Base-by-base conservation (phyloP, 306 rosid species). In the Prunus fruticosa region DNA sequence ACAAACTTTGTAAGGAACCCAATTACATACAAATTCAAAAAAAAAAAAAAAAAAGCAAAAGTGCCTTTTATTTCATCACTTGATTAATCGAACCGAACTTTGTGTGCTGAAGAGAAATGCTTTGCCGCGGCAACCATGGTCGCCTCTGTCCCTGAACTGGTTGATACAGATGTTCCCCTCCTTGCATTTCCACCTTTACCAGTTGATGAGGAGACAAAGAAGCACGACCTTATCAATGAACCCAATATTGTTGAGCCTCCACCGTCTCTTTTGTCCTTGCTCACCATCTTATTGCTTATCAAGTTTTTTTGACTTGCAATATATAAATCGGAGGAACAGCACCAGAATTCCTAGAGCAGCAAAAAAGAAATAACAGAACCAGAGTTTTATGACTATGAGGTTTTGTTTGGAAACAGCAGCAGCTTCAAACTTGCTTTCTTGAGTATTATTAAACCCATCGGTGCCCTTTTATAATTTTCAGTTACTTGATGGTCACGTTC, bases 21-120 rank as follows among this genome's bases (percentile, higher is more conserved):
- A 34, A 34, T 34, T 5, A 34, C 41, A 34, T 34, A 6, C 8
- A 5, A 34, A 34, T 34, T 34, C 41, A 1, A 5, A 34, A 34
- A 5, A 5, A 1, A 5, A 5, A 34, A 34, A 6, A 34, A 5
- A 32, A 5, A 34, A 34, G 38, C 43, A 38, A 38, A 38, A 38
- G 43, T 6, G 19, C 2, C 57, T 8, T 5, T 6, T 10, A 52
- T 2, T 18, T 52, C 57, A n/a, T 56, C 25, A 25, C 19, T 28
- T 34, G 52, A 47, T 18, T 62, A 79, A 50, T 67, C 13, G 68
- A 72, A 66, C 30, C 71, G 72, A 18, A 84, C 83, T 74, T 79
- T 84, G 68, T 79, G 84, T 72, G 84, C 75, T n/a, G 83, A 51
- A 72, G 88, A 87, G 77, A 89, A 89, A 80, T 89, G 86, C 81